Percentiles rank a stretch among this genome's conserved stretches.
Conservation (phyloP, 805 yeast species). For the Starmerella powellii region DNA sequence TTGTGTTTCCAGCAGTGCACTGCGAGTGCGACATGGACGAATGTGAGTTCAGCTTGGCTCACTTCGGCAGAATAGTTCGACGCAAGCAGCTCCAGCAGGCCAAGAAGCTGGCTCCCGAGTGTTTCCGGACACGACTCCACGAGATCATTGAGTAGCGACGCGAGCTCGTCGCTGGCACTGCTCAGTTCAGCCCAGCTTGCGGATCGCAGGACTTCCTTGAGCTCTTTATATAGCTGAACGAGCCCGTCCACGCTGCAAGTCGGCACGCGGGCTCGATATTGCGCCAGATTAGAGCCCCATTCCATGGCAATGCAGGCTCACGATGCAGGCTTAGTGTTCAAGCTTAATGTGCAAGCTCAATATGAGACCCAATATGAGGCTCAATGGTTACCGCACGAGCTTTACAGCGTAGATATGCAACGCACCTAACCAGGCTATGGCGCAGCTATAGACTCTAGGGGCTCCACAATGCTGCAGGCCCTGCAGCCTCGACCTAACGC, state of each 20-base stretch:
- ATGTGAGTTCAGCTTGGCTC: neutral
- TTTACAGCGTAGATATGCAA: too few relatives aligned
- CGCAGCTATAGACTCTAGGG: too few relatives aligned
- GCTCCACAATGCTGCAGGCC: too few relatives aligned
- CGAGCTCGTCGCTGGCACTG: neutral
- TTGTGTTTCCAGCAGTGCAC: neutral
- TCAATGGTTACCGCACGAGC: too few relatives aligned
- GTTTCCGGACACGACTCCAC: constrained; percentile 1
- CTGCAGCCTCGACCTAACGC: too few relatives aligned
- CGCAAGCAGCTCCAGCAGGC: neutral
- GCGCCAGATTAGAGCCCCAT: too few relatives aligned
- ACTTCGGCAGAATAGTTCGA: neutral
- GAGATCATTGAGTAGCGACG: neutral
- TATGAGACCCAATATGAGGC: too few relatives aligned
- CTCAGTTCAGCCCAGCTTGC: neutral
- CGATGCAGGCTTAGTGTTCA: neutral
- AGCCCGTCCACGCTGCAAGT: neutral
- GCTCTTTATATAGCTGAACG: neutral
- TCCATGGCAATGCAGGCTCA: neutral
- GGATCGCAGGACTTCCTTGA: neutral
- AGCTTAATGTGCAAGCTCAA: too few relatives aligned
- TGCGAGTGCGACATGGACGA: constrained; percentile 5
- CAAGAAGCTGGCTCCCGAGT: neutral
- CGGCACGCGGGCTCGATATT: neutral
- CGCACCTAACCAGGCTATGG: too few relatives aligned